phyloP scores from a whole-genome alignment of 805 yeast genomes.

The Candida vartiovaarae region DNA sequence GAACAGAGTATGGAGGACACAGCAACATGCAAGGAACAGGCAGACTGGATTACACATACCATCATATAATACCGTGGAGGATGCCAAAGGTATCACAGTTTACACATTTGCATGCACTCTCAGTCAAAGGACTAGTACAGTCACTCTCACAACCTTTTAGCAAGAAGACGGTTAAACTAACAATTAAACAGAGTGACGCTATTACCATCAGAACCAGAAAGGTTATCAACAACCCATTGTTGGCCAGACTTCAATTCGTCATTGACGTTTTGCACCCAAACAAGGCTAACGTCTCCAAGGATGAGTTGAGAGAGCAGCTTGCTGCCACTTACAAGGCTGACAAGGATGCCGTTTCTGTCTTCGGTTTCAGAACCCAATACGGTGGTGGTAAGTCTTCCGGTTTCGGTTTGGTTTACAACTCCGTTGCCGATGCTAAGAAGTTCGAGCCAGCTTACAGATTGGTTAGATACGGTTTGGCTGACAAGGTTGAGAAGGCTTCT shows the following conservation, averaged over 20 bases:
- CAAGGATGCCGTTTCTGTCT: slow-evolving; percentile 92
- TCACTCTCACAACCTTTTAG: background rate
- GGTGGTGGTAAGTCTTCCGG: slow-evolving; percentile 99
- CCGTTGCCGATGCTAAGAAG: slow-evolving; percentile 94
- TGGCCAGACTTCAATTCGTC: slow-evolving; percentile 99
- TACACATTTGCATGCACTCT: too few relatives aligned
- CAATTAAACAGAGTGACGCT: slow-evolving; percentile 79
- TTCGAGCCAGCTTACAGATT: slow-evolving; percentile 99
- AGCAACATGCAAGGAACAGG: too few relatives aligned
- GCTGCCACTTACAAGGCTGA: slow-evolving; percentile 86
- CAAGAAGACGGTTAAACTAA: slow-evolving; percentile 13
- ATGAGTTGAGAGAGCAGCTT: slow-evolving; percentile 93
- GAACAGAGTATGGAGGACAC: too few relatives aligned
- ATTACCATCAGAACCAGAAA: slow-evolving; percentile 99
- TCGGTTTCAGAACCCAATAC: slow-evolving; percentile 98
- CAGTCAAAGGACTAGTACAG: background rate
- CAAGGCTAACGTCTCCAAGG: slow-evolving; percentile 98
- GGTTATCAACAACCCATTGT: slow-evolving; percentile 97
- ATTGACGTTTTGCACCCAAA: slow-evolving; percentile 99
- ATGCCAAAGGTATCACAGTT: too few relatives aligned
- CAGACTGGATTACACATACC: too few relatives aligned
- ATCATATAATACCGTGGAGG: too few relatives aligned
- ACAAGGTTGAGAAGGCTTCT: slow-evolving; percentile 93
- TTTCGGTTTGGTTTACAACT: slow-evolving; percentile 98
- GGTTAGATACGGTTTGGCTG: slow-evolving; percentile 97